Evolutionary conservation across 2,329 filamentous ascomycete genomes (phyloP).

Genomic region (Aspergillus jensenii): DNA sequence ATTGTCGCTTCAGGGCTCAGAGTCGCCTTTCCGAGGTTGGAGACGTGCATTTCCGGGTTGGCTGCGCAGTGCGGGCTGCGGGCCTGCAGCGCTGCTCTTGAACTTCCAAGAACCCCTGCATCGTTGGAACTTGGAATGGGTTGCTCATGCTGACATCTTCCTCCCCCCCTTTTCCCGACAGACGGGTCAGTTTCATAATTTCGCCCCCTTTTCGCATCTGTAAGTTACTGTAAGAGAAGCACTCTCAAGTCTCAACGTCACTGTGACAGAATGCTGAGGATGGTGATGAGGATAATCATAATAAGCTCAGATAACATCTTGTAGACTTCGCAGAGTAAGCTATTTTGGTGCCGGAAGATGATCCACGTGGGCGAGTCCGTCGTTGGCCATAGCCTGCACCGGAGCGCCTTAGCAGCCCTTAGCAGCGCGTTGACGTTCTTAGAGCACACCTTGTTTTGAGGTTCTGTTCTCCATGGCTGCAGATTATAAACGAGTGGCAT

Average conservation of each 20-base stretch:
- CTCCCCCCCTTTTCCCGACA: neutral
- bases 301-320: neutral
- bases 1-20: neutral
- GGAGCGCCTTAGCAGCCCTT: slow-evolving; percentile 6
- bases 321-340: slow-evolving; percentile 3
- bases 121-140: slow-evolving; percentile 6
- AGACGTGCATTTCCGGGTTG: neutral
- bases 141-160: slow-evolving; percentile 4
- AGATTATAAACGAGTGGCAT: no score
- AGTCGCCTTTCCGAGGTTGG: neutral
- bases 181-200: neutral
- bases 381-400: slow-evolving; percentile 10
- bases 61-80: neutral
- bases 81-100: no score
- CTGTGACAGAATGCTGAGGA: no score
- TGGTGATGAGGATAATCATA: neutral
- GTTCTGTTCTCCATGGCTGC: neutral
- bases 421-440: slow-evolving; percentile 3
- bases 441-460: slow-evolving; percentile 9
- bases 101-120: neutral
- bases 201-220: neutral
- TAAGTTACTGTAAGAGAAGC: neutral
- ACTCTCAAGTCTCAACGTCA: neutral
- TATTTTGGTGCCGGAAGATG: slow-evolving; percentile 16
- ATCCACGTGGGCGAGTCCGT: slow-evolving; percentile 20